These are phyloP conservation scores for Mesotaenium endlicherianum DNA, from an alignment of 139 green algal genomes.

Conservation along the genomic window DNA sequence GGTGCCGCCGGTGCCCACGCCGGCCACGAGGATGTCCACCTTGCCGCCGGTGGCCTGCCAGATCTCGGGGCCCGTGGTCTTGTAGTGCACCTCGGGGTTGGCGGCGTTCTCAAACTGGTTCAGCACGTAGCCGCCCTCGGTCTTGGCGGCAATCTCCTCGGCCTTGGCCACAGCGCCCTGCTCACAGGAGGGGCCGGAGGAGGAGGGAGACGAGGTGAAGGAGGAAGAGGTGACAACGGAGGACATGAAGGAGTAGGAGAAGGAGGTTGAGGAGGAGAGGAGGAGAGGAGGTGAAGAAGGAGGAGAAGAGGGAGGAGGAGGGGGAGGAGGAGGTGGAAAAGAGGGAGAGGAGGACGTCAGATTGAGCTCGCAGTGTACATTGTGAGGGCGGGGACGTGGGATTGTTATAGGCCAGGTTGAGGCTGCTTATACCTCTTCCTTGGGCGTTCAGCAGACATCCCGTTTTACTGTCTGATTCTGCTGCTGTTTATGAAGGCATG, in stretches of 20 bases:
- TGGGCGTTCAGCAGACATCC: no score
- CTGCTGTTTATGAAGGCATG: no score
- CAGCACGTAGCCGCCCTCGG: conserved; percentile 81
- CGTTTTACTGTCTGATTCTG: no score
- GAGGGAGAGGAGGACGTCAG: not conserved
- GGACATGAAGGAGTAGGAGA: not conserved
- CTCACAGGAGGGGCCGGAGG: not conserved
- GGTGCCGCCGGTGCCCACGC: conserved; percentile 94
- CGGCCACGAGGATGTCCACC: conserved; percentile 81
- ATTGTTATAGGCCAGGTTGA: no score
- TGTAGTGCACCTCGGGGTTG: conserved; percentile 85
- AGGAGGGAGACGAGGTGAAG: not conserved
- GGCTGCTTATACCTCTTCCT: no score
- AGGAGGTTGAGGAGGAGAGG: not conserved
- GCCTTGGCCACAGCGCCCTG: conserved; percentile 69
- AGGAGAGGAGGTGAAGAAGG: not conserved
- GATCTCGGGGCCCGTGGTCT: conserved; percentile 92
- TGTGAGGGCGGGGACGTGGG: not conserved
- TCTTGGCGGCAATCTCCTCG: conserved; percentile 79
- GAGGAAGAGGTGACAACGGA: not conserved
- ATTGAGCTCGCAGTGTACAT: not conserved
- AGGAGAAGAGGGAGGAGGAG: not conserved
- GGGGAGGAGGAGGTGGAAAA: not conserved
- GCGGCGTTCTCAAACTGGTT: conserved; percentile 99
- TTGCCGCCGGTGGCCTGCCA: conserved; percentile 83